Evolutionary conservation across 2,329 filamentous ascomycete genomes (phyloP).

Genomic region (Zasmidium cellare): DNA sequence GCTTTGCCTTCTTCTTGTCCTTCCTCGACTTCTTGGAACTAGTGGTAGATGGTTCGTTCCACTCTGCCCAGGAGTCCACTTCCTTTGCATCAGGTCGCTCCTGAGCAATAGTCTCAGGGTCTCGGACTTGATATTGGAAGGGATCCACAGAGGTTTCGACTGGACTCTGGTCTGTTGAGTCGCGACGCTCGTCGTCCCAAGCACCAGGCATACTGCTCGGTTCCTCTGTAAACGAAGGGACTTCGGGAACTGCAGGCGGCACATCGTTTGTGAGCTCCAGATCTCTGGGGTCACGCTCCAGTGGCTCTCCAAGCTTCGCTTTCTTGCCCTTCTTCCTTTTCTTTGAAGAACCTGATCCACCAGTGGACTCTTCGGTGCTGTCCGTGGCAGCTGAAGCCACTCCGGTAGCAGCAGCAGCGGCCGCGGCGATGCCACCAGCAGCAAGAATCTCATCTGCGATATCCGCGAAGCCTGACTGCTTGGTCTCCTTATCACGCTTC

Average conservation of each 20-base stretch:
- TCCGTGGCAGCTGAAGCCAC: conserved; percentile 11
- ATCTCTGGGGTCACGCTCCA: conserved; percentile 37
- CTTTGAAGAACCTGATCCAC: conserved; percentile 25
- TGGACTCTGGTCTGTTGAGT: conserved; percentile 26
- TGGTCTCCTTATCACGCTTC: conserved; percentile 43
- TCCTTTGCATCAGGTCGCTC: conserved; percentile 20
- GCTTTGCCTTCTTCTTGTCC: conserved; percentile 46
- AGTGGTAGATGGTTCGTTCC: conserved; percentile 7
- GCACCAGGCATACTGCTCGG: conserved; percentile 28
- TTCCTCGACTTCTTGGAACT: conserved; percentile 37
- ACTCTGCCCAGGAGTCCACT: conserved; percentile 23
- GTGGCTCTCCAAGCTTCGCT: conserved; percentile 30
- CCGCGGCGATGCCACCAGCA: conserved; percentile 28
- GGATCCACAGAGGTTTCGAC: conserved; percentile 15
- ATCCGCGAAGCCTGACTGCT: conserved; percentile 32
- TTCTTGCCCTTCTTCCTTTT: conserved; percentile 42
- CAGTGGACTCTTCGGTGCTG: conserved; percentile 20
- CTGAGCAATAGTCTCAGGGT: conserved; percentile 10
- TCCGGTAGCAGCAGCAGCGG: conserved; percentile 14
- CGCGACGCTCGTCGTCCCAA: conserved; percentile 24
- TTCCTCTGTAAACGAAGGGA: conserved; percentile 3
- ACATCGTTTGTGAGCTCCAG: background rate
- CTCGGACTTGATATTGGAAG: conserved; percentile 21
- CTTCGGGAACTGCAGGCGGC: conserved; percentile 1
- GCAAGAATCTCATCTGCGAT: conserved; percentile 30